Base-by-base conservation (phyloP, 2,329 filamentous ascomycete genomes). In the Colletotrichum plurivorum region DNA sequence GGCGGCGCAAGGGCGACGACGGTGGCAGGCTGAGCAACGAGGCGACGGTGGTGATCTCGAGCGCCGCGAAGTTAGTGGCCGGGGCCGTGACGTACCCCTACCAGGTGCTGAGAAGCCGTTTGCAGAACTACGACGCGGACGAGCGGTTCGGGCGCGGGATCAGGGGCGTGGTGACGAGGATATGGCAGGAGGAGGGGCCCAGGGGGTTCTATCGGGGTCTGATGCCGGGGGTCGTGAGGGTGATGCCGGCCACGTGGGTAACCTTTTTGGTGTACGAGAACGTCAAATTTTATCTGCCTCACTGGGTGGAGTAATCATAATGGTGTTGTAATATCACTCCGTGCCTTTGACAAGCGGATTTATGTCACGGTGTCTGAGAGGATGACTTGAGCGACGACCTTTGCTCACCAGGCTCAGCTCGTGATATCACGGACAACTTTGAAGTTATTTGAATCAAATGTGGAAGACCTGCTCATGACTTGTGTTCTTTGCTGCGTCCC, bases 261-360 rank as follows among this genome's bases (percentile, higher is more conserved):
- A 98, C 95, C 1, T 98, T 99, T 78, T 81, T 99, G 75, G 95
- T 98, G 25, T 98, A 98, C 81, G 96, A 99, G 84, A 98, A 98
- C 80, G 91, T 92, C 69, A 94, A 92, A 81, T 90, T 88, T 73
- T 91, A 93, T 77, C 78, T 97, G 43, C 84, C 88, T 25, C 75
- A 75, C 53, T 84, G 67, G 67, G 51, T 36, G 43, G 67, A 53
- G 15, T 70, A 45, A 68, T 51, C 54, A 9, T 56, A 41, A 56
- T 48, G 18, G 46, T 55, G 51, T 63, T 46, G 13, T 12, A 36
- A 31, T 31, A 36, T 36, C 10, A 8, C 4, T 36, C 27, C 27
- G 27, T 31, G 2, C 31, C 8, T 36, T 36, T 10, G 9, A 10
- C 2, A 10, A 36, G 7, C 8, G 1, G 27, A 10, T 10, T 36